Base-by-base conservation (phyloP, 1,284 basidiomycete species). In the Butyriboletus appendiculatus region DNA sequence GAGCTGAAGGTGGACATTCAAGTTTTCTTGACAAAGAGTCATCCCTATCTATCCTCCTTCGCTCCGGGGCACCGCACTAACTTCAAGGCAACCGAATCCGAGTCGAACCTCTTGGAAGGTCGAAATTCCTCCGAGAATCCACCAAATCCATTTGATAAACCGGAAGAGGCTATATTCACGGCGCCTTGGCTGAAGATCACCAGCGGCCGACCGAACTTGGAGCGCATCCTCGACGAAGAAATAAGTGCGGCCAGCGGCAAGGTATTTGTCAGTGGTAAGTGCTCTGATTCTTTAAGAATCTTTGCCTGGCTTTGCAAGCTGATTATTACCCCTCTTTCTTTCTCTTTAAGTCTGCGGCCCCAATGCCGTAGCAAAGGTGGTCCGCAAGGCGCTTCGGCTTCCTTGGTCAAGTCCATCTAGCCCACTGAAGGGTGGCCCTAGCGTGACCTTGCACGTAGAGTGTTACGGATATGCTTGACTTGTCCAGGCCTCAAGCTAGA, bases 381-480 rank as follows among this genome's bases (percentile, higher is more conserved):
- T 52, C 32, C 46, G 50, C 45, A n/a, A 51, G 8, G 72, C 74
- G 1, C 67, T 81, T 24, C 60, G 71, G 7, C 64, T 71, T 32
- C 64, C 68, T 1, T 62, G 68, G 22, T 68, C 72, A 0, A 65
- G 69, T 5, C 70, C 72, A 12, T 49, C 60, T 12, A 66, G 61
- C 28, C 62, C 76, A 73, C 30, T 32, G 30, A 32, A 32, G 11
- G 12, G 30, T 3, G 30, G 75, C 0, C 73, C 79, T 2, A 75
- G 67, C 47, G 70, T 81, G 18, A 71, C 69, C 15, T 61, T 81
- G 26, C 74, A 78, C 59, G 12, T 32, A 15, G 78, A 80, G 11
- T 32, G 30, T 32, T 32, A 32, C 5, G 30, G 30, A 32, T 32
- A 72, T 30, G 70, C 69, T 24, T 62, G 39, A 62, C 5, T 26